Base-by-base conservation (phyloP, 2,329 filamentous ascomycete species). In the Aspergillus flavus region DNA sequence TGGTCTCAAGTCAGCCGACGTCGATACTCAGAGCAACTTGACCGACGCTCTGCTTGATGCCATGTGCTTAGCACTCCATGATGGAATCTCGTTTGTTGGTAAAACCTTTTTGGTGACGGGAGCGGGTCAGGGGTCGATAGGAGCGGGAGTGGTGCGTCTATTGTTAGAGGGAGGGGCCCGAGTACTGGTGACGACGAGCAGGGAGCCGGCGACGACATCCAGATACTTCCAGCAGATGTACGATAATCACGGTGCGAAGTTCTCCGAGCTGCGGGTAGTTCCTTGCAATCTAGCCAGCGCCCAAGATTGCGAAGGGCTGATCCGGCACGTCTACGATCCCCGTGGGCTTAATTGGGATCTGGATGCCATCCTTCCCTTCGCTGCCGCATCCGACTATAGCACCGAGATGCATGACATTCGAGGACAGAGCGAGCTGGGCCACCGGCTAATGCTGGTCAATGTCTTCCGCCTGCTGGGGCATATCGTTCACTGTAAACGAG, bases 211-310 rank as follows among this genome's bases (percentile, higher is more conserved):
- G 52, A 91, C 97, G 79, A 95, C 98, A 62, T 98, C 95, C 6
- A 94, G 99, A 82, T 99, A 98, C 83, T 99, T 99, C 82, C 95
- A 99, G 81, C 89, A 93, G 62, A 98, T 99, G 91, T 99, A 99
- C 79, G 91, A 93, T 66, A 91, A 94, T 64, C 96, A 91, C 73
- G 95, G 95, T 73, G 92, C 93, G 64, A 91, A 92, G 68, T 95
- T 94, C 68, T 98, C 96, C 62, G 93, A 98, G 82, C 90, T 99
- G 61, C 93, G 99, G 46, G 95, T 99, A 60, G 95, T 98, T 60
- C 96, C 95, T 57, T 99, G 99, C 87, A 99, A 99, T 80, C 94
- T 97, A 79, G 95, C 94, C 68, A 98, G 94, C 83, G 95, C 97
- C 83, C 94, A 98, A 79, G 95, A 99, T 76, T 92, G 97, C 41